phyloP scores from a whole-genome alignment of 352 stramenopile species.

The Phytophthora uliginosa region DNA sequence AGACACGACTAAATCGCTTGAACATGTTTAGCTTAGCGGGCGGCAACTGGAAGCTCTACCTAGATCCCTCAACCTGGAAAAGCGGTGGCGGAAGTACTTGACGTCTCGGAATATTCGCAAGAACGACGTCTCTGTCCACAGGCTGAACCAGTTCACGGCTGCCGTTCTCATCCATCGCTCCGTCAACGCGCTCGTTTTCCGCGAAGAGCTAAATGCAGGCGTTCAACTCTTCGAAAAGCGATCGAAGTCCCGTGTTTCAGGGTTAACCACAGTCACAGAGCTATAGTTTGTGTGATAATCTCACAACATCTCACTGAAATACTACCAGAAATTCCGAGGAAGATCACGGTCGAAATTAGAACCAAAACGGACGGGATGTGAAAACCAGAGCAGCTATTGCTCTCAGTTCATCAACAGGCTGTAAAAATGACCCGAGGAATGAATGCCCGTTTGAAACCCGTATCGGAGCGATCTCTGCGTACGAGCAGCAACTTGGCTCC shows the following conservation, averaged over 20 bases:
- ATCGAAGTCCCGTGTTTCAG: conserved; percentile 15
- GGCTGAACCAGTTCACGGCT: conserved; percentile 66
- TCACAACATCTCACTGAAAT: not conserved
- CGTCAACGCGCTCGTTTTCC: conserved; percentile 62
- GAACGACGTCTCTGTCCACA: conserved; percentile 55
- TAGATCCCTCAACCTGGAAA: conserved; percentile 62
- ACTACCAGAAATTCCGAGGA: too few species aligned
- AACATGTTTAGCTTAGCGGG: conserved; percentile 48
- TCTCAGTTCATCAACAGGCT: not conserved
- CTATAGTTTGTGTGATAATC: not conserved
- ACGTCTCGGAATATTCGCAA: conserved; percentile 60
- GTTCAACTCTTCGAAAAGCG: conserved; percentile 47
- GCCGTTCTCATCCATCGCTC: conserved; percentile 56
- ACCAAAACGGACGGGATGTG: not conserved
- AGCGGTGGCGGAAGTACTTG: conserved; percentile 69
- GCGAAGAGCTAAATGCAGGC: conserved; percentile 56
- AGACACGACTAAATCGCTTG: not conserved
- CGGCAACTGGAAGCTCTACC: conserved; percentile 60
- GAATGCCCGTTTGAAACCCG: conserved; percentile 1
- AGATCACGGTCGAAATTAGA: conserved; percentile 10
- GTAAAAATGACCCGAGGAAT: conserved; percentile 9
- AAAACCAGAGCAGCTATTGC: not conserved
- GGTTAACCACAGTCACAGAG: conserved; percentile 5
- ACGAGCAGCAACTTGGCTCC: conserved; percentile 5
- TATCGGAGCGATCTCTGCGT: conserved; percentile 16